Evolutionary conservation across 2,329 filamentous ascomycete species (phyloP).

Genomic region (Sporothrix brasiliensis): DNA sequence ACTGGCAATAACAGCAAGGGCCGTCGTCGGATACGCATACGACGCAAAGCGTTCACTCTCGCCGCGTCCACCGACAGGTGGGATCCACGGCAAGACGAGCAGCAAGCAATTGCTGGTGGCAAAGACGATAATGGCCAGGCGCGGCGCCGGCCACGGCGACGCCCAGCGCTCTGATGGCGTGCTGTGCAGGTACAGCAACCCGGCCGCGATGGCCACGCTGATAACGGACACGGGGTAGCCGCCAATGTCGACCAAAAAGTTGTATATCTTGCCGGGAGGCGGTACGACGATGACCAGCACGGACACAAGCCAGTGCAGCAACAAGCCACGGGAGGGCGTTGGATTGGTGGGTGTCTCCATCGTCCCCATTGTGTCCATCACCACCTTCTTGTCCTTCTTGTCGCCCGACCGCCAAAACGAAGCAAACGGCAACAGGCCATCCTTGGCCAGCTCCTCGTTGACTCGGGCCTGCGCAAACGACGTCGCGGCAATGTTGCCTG

Average conservation of each 20-base stretch:
- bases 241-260: constrained; percentile 46
- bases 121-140: constrained; percentile 41
- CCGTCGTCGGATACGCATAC: constrained; percentile 46
- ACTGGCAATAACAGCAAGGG: constrained; percentile 42
- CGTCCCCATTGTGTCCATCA: too few relatives aligned
- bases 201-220: constrained; percentile 43
- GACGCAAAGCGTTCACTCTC: constrained; percentile 42
- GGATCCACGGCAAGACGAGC: constrained; percentile 45
- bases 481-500: constrained; percentile 53
- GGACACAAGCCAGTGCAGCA: constrained; percentile 64
- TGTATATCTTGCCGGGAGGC: constrained; percentile 49
- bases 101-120: constrained; percentile 43
- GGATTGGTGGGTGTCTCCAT: background rate
- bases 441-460: constrained; percentile 52
- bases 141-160: constrained; percentile 42
- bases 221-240: constrained; percentile 46
- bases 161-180: constrained; percentile 40
- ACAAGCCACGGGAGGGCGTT: constrained; percentile 45
- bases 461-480: constrained; percentile 54
- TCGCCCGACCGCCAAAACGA: constrained; percentile 41
- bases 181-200: constrained; percentile 43
- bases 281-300: constrained; percentile 57
- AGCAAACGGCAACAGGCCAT: constrained; percentile 52
- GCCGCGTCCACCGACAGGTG: constrained; percentile 38
- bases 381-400: background rate